Conservation (phyloP, 176 grass and related monocot genomes). For the Hordeum marinum region DNA sequence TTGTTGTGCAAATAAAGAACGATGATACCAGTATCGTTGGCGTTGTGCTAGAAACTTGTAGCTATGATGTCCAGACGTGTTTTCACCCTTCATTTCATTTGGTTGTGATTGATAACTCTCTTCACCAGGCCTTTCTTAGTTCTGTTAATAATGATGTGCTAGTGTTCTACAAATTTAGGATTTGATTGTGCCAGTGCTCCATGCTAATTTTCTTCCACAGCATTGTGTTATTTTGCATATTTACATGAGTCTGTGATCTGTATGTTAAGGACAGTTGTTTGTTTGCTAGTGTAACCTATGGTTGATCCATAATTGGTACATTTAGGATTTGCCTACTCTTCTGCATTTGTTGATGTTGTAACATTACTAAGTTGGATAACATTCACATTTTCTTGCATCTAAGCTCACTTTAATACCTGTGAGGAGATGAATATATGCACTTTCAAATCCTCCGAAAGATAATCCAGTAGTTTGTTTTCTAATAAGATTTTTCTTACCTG, state of each 20-base stretch:
- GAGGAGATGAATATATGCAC: neutral
- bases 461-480: neutral
- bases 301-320: neutral
- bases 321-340: neutral
- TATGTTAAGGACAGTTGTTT: neutral
- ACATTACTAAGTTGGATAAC: neutral
- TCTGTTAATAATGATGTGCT: neutral
- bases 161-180: neutral
- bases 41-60: neutral
- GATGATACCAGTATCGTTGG: neutral
- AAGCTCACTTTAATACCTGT: neutral
- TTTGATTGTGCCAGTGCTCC: neutral
- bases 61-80: neutral
- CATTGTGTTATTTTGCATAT: neutral
- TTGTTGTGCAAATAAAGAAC: neutral
- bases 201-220: neutral
- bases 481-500: constrained; percentile 12
- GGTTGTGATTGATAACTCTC: neutral
- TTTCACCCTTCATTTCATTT: neutral
- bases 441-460: neutral
- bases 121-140: neutral
- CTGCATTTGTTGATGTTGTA: neutral
- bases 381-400: neutral
- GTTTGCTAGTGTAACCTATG: neutral
- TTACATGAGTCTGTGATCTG: neutral